Base-by-base conservation (phyloP, 2,329 filamentous ascomycete genomes). In the Fonsecaea pugnacius region DNA sequence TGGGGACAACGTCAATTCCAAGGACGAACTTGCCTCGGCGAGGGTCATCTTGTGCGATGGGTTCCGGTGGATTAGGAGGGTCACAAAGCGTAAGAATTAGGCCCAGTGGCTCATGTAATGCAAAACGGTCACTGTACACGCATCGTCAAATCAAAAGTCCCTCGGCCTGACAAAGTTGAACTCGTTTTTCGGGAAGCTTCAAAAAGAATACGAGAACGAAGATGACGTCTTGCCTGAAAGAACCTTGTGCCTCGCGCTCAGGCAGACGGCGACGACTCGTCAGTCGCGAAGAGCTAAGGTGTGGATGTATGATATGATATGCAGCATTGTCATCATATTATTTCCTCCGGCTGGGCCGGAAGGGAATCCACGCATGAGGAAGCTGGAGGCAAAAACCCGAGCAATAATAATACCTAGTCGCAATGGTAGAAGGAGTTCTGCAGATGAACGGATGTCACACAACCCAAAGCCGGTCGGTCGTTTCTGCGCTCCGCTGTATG, bases 151-250 rank as follows among this genome's bases (percentile, higher is more conserved):
- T 40, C 43, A 56, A 58, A 46, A 27, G 54, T 38, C 51, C 57
- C 27, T 50, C 38, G 35, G 50, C 18, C 33, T 60, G 51, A 12
- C 48, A 12, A 52, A 12, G 38, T 60, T 60, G 56, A 57, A 57
- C 38, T 65, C 33, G 21, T 53, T 16, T 8, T 21, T 21, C 18
- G 9, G n/a, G 46, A 27, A 52, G 36, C 24, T 32, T 35, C 24
- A 12, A 30, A 38, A 32, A n/a, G 30, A 57, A 63, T 43, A 48
- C 55, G 46, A 63, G 14, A 14, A 18, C 12, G n/a, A 38, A 53
- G 56, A 63, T 66, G 64, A 63, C 59, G 63, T 65, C 59, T 56
- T 32, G 36, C 43, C 59, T 59, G 43, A 46, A 65, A 38, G 40
- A 62, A 46, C 27, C 27, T 51, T 38, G 10, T 38, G n/a, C 32